Evolutionary conservation across 495 filamentous ascomycete genomes (phyloP).

Genomic region (Paragyromitra xinjiangensis): DNA sequence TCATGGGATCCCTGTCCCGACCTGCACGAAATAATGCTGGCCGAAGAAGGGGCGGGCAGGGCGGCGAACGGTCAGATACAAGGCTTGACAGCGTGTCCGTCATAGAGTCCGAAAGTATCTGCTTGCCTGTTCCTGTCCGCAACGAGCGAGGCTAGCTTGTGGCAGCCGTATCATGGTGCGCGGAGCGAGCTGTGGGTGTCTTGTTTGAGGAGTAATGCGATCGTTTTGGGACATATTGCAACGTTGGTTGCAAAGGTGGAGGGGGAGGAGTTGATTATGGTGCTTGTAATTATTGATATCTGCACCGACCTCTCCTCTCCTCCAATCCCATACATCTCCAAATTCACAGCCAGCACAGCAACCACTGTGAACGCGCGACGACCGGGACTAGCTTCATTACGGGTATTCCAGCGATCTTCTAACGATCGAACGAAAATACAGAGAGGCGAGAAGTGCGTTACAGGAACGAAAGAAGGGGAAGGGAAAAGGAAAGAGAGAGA

Average conservation of each 20-base stretch:
- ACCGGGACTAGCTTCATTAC: slow-evolving; percentile 43
- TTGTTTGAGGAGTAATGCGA: slow-evolving; percentile 50
- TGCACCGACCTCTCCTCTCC: slow-evolving; percentile 53
- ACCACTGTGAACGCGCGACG: slow-evolving; percentile 32
- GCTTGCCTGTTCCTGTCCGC: slow-evolving; percentile 44
- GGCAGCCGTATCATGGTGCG: slow-evolving; percentile 23
- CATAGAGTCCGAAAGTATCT: slow-evolving; percentile 47
- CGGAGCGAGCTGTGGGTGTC: slow-evolving; percentile 41
- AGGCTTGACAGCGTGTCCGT: slow-evolving; percentile 48
- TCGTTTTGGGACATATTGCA: slow-evolving; percentile 47
- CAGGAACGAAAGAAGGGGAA: slow-evolving; percentile 27
- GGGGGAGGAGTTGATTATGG: slow-evolving; percentile 37
- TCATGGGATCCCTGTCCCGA: slow-evolving; percentile 38
- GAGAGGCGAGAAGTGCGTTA: slow-evolving; percentile 17
- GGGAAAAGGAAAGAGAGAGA: background rate
- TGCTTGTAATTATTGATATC: slow-evolving; percentile 50
- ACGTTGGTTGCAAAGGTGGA: slow-evolving; percentile 10
- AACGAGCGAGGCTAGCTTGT: slow-evolving; percentile 39
- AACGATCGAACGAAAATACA: slow-evolving; percentile 40
- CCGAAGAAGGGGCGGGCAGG: slow-evolving; percentile 39
- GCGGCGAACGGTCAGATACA: slow-evolving; percentile 52
- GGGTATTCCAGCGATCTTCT: slow-evolving; percentile 30
- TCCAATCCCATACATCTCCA: slow-evolving; percentile 53
- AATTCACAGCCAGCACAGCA: slow-evolving; percentile 38
- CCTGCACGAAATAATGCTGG: slow-evolving; percentile 51